A percentile compares a stretch with the other conserved stretches of the same genome.
phyloP scores from a whole-genome alignment of 2,329 filamentous ascomycete genomes.

The Trichoderma sp. region DNA sequence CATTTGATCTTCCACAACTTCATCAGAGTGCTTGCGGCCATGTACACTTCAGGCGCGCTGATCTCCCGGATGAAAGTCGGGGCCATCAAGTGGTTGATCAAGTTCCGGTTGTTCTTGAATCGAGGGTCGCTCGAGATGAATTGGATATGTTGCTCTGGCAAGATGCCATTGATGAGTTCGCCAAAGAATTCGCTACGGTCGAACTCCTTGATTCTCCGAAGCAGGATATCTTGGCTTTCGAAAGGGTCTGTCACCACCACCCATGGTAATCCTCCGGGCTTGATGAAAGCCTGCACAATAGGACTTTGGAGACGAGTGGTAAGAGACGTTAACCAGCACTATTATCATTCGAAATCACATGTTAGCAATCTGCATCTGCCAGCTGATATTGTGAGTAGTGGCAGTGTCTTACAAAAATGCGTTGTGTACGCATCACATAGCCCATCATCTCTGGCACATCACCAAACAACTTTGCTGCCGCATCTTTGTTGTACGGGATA shows the following conservation, averaged over 20 bases:
- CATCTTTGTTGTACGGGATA: slow-evolving; percentile 11
- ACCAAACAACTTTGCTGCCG: slow-evolving; percentile 4
- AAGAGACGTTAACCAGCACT: slow-evolving; percentile 11
- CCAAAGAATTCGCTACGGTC: slow-evolving; percentile 5
- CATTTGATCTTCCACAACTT: slow-evolving; percentile 11
- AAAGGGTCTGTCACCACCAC: slow-evolving; percentile 9
- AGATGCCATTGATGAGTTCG: neutral
- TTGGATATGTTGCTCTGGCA: slow-evolving; percentile 9
- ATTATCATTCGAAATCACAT: neutral
- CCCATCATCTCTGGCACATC: slow-evolving; percentile 13
- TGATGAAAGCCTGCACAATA: slow-evolving; percentile 10
- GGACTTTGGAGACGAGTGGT: slow-evolving; percentile 4
- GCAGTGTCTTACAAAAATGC: slow-evolving; percentile 4
- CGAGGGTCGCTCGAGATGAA: slow-evolving; percentile 7
- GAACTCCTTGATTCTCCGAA: slow-evolving; percentile 9
- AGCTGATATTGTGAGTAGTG: neutral
- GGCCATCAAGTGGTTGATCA: slow-evolving; percentile 15
- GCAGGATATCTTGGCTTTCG: slow-evolving; percentile 13
- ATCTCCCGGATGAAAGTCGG: slow-evolving; percentile 2
- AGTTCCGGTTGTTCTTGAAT: slow-evolving; percentile 3
- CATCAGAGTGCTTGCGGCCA: slow-evolving; percentile 4
- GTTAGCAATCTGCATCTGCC: neutral
- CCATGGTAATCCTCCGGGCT: neutral
- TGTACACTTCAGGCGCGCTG: slow-evolving; percentile 10
- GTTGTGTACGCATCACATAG: slow-evolving; percentile 7